Percentiles rank a stretch among this genome's conserved stretches.
These are phyloP conservation scores for Epichloe brachyelytri DNA, from an alignment of 2,329 filamentous ascomycete genomes.

Conservation along the genomic window DNA sequence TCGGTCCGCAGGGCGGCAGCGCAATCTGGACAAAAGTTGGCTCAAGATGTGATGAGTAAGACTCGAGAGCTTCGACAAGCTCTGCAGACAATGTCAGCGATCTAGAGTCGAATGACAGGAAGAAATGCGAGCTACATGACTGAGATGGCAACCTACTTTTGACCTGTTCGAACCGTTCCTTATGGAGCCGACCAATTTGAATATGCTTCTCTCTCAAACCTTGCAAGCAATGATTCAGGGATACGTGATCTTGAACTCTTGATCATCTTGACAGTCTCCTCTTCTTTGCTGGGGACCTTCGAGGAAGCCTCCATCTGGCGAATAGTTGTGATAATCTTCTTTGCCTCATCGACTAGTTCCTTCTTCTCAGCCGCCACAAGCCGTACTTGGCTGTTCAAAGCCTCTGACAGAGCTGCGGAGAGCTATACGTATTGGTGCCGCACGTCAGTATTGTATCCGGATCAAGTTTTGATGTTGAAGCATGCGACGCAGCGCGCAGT, in stretches of 20 bases:
- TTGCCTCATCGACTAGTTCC: slow-evolving; percentile 77
- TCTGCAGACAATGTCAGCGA: slow-evolving; percentile 36
- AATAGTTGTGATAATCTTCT: slow-evolving; percentile 72
- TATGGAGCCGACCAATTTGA: slow-evolving; percentile 68
- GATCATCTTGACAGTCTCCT: slow-evolving; percentile 51
- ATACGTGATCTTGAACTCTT: slow-evolving; percentile 65
- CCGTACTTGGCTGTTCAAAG: slow-evolving; percentile 79
- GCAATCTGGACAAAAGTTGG: slow-evolving; percentile 73
- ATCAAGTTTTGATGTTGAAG: too few species aligned
- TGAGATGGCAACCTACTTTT: slow-evolving; percentile 51
- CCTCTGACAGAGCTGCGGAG: slow-evolving; percentile 82
- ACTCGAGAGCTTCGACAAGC: slow-evolving; percentile 84
- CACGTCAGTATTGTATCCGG: background rate
- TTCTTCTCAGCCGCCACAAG: slow-evolving; percentile 81
- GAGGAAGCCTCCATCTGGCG: slow-evolving; percentile 89
- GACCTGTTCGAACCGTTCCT: slow-evolving; percentile 88
- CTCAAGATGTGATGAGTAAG: slow-evolving; percentile 93
- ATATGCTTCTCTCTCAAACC: slow-evolving; percentile 74
- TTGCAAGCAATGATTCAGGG: slow-evolving; percentile 73
- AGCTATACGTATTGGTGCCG: slow-evolving; percentile 40
- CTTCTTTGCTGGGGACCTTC: slow-evolving; percentile 55
- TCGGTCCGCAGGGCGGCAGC: slow-evolving; percentile 69
- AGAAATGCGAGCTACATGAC: too few species aligned
- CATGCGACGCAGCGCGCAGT: background rate
- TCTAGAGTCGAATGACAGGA: background rate